Percentiles rank a stretch among this genome's conserved stretches.
Conservation (phyloP, 73 alveolate species). For the Paramecium sonneborni region DNA sequence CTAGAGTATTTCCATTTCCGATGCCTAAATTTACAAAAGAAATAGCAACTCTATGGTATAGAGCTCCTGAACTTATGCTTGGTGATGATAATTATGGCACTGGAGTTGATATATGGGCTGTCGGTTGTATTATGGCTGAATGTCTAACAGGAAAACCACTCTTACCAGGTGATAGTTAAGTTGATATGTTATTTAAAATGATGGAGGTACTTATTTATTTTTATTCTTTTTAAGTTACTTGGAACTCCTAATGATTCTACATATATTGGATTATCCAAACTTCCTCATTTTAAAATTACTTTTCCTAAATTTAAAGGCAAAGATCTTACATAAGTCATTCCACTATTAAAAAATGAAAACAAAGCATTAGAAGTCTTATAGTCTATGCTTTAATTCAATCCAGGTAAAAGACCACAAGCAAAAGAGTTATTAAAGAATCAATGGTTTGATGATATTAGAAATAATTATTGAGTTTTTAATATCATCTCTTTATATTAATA, state of each 20-base stretch:
- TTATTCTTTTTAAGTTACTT: background rate
- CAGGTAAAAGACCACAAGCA: constrained; percentile 21
- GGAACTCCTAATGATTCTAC: constrained; percentile 55
- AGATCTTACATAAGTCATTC: background rate
- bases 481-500: background rate
- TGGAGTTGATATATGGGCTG: constrained; percentile 95
- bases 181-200: constrained; percentile 90
- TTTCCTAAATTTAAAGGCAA: constrained; percentile 57
- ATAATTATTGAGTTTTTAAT: background rate
- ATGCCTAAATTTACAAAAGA: constrained; percentile 79
- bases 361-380: background rate
- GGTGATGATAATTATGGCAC: constrained; percentile 83
- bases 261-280: constrained; percentile 27
- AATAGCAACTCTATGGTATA: constrained; percentile 95
- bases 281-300: background rate
- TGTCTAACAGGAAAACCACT: constrained; percentile 84
- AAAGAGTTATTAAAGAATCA: background rate
- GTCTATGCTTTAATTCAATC: constrained; percentile 15
- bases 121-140: constrained; percentile 96
- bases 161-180: constrained; percentile 88
- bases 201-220: background rate
- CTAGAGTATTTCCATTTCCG: constrained; percentile 81
- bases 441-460: constrained; percentile 53
- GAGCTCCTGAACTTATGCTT: constrained; percentile 96
- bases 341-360: background rate